These are phyloP conservation scores for Neurospora hispaniola DNA, from an alignment of 495 filamentous ascomycete genomes.

Conservation along the genomic window DNA sequence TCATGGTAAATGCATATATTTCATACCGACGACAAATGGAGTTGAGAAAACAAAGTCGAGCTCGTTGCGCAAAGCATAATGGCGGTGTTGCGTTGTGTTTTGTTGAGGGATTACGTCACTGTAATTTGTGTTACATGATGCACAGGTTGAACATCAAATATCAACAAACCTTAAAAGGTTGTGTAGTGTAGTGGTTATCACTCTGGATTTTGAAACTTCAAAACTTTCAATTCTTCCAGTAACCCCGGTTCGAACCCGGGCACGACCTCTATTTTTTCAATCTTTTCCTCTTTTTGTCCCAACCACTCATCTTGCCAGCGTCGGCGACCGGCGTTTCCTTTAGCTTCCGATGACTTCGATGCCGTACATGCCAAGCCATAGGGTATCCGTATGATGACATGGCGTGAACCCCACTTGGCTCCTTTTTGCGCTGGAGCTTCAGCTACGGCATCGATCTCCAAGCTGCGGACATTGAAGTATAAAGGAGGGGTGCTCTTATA, in stretches of 20 bases:
- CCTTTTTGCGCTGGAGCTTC: background rate
- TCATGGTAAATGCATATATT: background rate
- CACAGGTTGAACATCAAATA: background rate
- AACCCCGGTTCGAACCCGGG: background rate
- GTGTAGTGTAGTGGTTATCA: conserved; percentile 1
- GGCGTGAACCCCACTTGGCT: background rate
- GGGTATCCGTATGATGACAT: background rate
- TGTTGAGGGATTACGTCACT: background rate
- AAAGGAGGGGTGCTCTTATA: background rate
- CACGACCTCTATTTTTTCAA: background rate
- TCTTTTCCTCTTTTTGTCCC: background rate
- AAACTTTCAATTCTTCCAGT: background rate
- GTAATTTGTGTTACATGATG: background rate
- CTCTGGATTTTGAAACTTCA: background rate
- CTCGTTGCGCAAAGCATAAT: background rate
- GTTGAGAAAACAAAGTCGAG: background rate
- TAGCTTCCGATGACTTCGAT: background rate
- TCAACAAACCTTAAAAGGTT: background rate
- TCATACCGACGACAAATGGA: background rate
- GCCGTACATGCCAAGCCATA: background rate
- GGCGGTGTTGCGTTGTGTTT: background rate
- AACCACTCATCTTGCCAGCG: background rate
- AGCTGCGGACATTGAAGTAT: no score
- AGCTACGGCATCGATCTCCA: background rate
- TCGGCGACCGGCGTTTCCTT: background rate